Conservation (phyloP, 768 basidiomycete species). For the Boletus sp. region DNA sequence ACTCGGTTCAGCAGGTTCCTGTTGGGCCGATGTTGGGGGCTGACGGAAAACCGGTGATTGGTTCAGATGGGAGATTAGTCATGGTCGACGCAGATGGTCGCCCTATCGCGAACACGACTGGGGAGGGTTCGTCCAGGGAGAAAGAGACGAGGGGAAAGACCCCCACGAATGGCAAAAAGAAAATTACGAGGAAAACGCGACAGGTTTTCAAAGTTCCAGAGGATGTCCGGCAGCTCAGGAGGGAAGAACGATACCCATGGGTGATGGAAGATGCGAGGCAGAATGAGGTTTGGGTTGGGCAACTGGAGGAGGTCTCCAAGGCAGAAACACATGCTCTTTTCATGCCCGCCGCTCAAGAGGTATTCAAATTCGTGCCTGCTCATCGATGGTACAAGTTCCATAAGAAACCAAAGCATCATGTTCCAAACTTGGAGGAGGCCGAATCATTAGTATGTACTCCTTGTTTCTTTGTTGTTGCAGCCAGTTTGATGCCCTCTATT, state of each 20-base stretch:
- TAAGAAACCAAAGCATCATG: conserved; percentile 73
- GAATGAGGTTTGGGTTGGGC: conserved; percentile 74
- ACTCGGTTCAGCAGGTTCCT: conserved; percentile 42
- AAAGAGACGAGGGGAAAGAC: conserved; percentile 43
- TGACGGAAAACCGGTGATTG: conserved; percentile 83
- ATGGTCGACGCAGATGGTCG: conserved; percentile 80
- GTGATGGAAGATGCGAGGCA: conserved; percentile 79
- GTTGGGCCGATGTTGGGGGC: conserved; percentile 74
- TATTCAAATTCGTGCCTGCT: conserved; percentile 85
- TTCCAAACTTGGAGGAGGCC: conserved; percentile 63
- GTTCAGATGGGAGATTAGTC: conserved; percentile 69
- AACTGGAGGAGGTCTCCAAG: conserved; percentile 74
- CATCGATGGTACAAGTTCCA: conserved; percentile 93
- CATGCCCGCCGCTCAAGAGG: conserved; percentile 76
- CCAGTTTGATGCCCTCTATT: background rate
- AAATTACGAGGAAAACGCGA: conserved; percentile 77
- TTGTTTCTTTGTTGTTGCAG: background rate
- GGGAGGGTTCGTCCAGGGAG: conserved; percentile 30
- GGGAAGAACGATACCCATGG: conserved; percentile 90
- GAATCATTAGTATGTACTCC: conserved; percentile 56
- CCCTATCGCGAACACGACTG: conserved; percentile 48
- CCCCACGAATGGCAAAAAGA: conserved; percentile 54
- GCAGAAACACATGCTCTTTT: conserved; percentile 76
- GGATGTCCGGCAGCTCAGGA: conserved; percentile 69
- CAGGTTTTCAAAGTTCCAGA: conserved; percentile 83